Evolutionary conservation across 1,284 basidiomycete genomes (phyloP).

Genomic region (Leccinum holopus): DNA sequence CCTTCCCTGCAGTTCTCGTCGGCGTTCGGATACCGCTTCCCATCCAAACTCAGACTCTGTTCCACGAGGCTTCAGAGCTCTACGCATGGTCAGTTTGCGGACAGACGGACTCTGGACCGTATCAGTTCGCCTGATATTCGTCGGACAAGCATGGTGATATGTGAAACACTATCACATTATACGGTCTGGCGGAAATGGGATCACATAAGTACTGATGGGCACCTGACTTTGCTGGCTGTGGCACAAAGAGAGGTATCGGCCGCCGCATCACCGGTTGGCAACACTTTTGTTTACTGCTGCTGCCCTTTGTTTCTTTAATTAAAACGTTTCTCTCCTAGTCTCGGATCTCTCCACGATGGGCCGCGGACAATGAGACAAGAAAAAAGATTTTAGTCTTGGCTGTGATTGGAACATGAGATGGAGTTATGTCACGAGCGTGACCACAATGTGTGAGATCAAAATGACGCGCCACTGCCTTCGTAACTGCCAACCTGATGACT

Average conservation of each 20-base stretch:
- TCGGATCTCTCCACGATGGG: background rate
- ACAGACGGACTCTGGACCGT: background rate
- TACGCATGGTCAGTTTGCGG: background rate
- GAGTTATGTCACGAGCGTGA: background rate
- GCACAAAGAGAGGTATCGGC: background rate
- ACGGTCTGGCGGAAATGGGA: background rate
- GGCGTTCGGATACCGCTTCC: background rate
- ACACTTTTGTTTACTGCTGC: background rate
- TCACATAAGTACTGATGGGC: background rate
- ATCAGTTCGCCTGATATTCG: background rate
- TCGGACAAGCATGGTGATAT: background rate
- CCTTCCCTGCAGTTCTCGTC: background rate
- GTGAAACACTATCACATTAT: background rate
- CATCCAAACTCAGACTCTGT: background rate
- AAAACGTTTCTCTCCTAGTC: background rate
- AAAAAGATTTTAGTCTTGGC: background rate
- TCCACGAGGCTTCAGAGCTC: background rate
- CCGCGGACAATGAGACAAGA: background rate
- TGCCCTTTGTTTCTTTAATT: background rate
- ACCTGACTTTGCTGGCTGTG: background rate
- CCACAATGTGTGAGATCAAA: background rate
- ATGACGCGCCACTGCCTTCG: background rate
- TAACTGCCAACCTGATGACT: background rate
- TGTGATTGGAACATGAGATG: background rate
- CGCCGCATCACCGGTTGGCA: background rate